A percentile compares a stretch with the other conserved stretches of the same genome.
Conservation (phyloP, 2,329 filamentous ascomycete species). For the Fusarium sterilihyphosum region DNA sequence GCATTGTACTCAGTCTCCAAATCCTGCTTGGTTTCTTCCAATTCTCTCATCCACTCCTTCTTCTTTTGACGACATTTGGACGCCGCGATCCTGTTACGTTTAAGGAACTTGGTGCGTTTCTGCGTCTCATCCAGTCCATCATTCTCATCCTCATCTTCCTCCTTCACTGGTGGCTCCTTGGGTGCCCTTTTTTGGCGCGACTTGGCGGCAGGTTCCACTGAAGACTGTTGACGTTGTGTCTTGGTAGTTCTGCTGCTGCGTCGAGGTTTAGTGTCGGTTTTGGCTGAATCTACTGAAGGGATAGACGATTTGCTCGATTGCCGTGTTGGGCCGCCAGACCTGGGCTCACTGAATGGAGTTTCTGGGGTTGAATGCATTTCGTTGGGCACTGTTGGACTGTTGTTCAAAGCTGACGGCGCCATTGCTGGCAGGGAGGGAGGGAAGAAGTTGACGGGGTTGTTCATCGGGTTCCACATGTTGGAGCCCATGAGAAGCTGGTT, state of each 20-base stretch:
- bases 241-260: background rate
- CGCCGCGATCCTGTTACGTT: constrained; percentile 77
- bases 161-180: constrained; percentile 6
- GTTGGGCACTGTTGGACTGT: constrained; percentile 6
- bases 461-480: constrained; percentile 18
- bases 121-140: constrained; percentile 39
- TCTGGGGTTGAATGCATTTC: constrained; percentile 19
- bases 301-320: constrained; percentile 37
- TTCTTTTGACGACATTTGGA: constrained; percentile 79
- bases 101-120: constrained; percentile 68
- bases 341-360: background rate
- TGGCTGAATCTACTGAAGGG: background rate
- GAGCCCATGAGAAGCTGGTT: constrained; percentile 1
- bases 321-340: constrained; percentile 6
- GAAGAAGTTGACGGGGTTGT: background rate
- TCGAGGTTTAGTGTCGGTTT: background rate
- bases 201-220: background rate
- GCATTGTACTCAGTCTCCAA: constrained; percentile 56
- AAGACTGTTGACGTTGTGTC: background rate
- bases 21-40: constrained; percentile 57
- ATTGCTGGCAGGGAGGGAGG: background rate
- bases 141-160: constrained; percentile 31
- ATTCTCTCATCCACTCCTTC: constrained; percentile 62
- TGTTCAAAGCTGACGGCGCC: background rate
- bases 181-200: background rate